Evolutionary conservation across 352 stramenopile genomes (phyloP).

Genomic region (Pythium insidiosum): DNA sequence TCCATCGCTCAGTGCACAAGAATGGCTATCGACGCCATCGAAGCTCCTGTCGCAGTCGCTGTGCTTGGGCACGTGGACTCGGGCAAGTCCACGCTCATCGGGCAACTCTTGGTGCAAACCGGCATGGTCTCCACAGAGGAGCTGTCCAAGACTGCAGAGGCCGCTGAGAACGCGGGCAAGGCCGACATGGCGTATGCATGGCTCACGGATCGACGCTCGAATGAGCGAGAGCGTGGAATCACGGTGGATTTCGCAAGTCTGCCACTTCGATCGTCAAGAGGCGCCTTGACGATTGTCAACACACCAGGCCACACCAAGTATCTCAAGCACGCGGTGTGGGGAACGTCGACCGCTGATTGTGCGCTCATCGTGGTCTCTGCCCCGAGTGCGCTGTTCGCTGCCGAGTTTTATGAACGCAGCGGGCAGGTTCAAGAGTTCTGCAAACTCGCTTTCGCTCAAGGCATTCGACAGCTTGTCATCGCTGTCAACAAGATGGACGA

Average conservation of each 20-base stretch:
- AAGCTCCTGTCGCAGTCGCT: conserved; percentile 65
- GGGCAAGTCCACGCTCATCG: conserved; percentile 98
- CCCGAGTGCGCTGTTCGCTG: conserved; percentile 88
- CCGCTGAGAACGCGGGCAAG: conserved; percentile 94
- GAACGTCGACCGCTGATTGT: conserved; percentile 94
- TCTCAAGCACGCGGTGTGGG: conserved; percentile 99
- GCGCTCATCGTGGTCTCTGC: conserved; percentile 94
- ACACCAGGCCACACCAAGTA: conserved; percentile 96
- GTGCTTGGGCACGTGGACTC: conserved; percentile 94
- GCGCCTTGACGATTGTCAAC: conserved; percentile 96
- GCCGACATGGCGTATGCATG: conserved; percentile 98
- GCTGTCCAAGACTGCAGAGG: conserved; percentile 97
- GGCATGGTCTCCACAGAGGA: conserved; percentile 95
- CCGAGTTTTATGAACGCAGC: conserved; percentile 86
- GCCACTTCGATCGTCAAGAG: conserved; percentile 87
- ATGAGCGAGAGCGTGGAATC: conserved; percentile 94
- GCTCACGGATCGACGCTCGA: conserved; percentile 97
- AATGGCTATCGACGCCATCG: not conserved
- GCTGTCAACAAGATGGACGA: conserved; percentile 99
- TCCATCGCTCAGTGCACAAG: not conserved
- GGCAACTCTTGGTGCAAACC: conserved; percentile 98
- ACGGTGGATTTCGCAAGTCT: conserved; percentile 14
- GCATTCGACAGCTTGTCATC: conserved; percentile 98
- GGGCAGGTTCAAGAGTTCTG: conserved; percentile 95
- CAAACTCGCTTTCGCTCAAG: conserved; percentile 94